phyloP scores from a whole-genome alignment of 371 early-diverging fungal genomes.

The Mortierella sp. region DNA sequence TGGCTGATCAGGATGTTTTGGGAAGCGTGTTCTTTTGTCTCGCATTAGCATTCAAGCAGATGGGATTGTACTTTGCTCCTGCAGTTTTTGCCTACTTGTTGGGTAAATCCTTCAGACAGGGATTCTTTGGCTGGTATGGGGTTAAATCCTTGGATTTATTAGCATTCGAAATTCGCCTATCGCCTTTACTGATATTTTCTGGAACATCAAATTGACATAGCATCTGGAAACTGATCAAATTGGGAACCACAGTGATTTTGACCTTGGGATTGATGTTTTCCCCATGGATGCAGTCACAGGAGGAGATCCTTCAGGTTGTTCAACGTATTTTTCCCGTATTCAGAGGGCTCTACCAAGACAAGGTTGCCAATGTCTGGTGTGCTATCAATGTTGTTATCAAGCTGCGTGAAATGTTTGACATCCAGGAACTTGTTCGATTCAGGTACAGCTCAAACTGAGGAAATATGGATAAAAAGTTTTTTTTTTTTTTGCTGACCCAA shows the following conservation, averaged over 20 bases:
- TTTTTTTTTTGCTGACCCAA: not conserved
- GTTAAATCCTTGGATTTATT: not conserved
- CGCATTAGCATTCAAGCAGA: slow-evolving; percentile 93
- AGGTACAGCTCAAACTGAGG: slow-evolving; percentile 62
- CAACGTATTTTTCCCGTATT: slow-evolving; percentile 92
- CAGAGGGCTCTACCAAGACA: slow-evolving; percentile 97
- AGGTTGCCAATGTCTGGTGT: slow-evolving; percentile 98
- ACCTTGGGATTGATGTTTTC: slow-evolving; percentile 76
- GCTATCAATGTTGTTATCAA: slow-evolving; percentile 89
- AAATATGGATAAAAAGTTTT: not conserved
- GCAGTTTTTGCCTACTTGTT: slow-evolving; percentile 91
- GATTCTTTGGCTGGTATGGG: slow-evolving; percentile 59
- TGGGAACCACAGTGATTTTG: slow-evolving; percentile 80
- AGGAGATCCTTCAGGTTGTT: slow-evolving; percentile 82
- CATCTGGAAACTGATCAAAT: slow-evolving; percentile 58
- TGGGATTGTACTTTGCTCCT: slow-evolving; percentile 94
- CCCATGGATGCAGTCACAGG: slow-evolving; percentile 77
- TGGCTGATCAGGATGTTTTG: slow-evolving; percentile 67
- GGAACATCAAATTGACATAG: slow-evolving; percentile 8
- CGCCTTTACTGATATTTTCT: too few species aligned
- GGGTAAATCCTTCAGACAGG: slow-evolving; percentile 74
- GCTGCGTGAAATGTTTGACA: slow-evolving; percentile 73
- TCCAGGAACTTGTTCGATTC: slow-evolving; percentile 73
- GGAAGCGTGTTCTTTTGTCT: slow-evolving; percentile 86
- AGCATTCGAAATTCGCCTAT: too few species aligned